Percentiles rank a stretch among this genome's conserved stretches.
These are phyloP conservation scores for Solanum sejunctum DNA, from an alignment of 257 asterid genomes.

Conservation along the genomic window DNA sequence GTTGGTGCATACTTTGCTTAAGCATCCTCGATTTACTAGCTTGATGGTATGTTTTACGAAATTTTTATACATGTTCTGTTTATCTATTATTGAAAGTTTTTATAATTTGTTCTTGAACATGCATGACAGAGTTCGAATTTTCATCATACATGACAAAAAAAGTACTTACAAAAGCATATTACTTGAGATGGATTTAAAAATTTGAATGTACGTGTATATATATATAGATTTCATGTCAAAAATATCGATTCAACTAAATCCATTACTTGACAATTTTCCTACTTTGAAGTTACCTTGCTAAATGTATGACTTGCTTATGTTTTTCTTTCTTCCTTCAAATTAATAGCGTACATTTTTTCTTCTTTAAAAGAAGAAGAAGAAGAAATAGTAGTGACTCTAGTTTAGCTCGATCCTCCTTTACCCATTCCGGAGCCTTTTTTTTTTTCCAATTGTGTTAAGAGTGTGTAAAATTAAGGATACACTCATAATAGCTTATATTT, in stretches of 20 bases:
- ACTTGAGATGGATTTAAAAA: not conserved
- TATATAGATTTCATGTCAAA: not conserved
- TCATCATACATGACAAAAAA: not conserved
- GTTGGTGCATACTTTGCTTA: constrained; percentile 10
- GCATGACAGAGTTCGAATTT: not conserved
- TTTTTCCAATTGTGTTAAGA: not conserved
- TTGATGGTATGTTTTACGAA: constrained; percentile 3
- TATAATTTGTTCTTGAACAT: not conserved
- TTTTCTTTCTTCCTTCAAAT: not conserved
- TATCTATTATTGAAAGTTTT: not conserved
- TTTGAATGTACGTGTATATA: not conserved
- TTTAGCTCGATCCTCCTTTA: not conserved
- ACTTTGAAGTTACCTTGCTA: not conserved
- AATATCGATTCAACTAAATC: not conserved
- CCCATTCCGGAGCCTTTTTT: not conserved
- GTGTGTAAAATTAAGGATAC: too few species aligned
- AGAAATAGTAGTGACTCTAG: not conserved
- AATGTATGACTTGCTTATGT: not conserved
- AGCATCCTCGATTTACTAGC: constrained; percentile 31
- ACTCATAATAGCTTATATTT: too few species aligned
- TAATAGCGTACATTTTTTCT: not conserved
- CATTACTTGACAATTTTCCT: not conserved
- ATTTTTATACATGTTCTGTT: not conserved
- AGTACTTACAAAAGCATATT: not conserved
- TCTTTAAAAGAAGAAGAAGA: not conserved